Percentiles rank a stretch among this genome's conserved stretches.
phyloP scores from a whole-genome alignment of 192 early-diverging fungal species.

The Backusella westeae region DNA sequence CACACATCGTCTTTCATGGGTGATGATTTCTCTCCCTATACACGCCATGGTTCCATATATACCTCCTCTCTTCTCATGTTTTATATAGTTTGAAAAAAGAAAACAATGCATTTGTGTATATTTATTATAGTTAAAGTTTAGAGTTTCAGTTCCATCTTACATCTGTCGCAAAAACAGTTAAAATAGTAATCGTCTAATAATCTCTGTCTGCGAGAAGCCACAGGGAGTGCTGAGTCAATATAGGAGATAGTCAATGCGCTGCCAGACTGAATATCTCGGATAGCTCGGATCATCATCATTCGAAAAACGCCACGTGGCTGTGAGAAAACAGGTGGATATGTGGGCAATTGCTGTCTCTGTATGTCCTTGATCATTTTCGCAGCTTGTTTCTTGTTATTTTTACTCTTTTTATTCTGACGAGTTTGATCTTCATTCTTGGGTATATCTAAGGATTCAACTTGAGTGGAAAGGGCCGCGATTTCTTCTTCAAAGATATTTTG shows the following conservation, averaged over 20 bases:
- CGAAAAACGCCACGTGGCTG: constrained; percentile 29
- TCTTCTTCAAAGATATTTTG: constrained; percentile 8
- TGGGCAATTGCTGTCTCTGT: not conserved
- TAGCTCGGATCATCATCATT: constrained; percentile 21
- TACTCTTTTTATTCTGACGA: not conserved
- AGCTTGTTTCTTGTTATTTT: not conserved
- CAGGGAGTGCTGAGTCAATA: constrained; percentile 59
- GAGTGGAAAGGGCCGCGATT: not conserved
- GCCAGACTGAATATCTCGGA: constrained; percentile 24
- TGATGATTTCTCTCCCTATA: not conserved
- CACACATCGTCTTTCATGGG: not conserved
- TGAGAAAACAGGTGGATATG: constrained; percentile 25
- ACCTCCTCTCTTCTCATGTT: not conserved
- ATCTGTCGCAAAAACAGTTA: constrained; percentile 57
- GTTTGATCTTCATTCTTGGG: constrained; percentile 14
- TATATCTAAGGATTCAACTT: constrained; percentile 11
- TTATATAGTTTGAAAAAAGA: not conserved
- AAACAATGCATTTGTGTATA: not conserved
- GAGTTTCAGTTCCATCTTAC: constrained; percentile 37
- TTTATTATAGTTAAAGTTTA: not conserved
- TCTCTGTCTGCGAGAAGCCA: constrained; percentile 50
- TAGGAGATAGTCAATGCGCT: constrained; percentile 66
- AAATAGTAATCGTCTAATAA: constrained; percentile 65
- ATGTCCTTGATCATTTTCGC: constrained; percentile 3
- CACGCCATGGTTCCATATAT: not conserved